Evolutionary conservation across 805 yeast species (phyloP), one percentile per base, ranked within the genome.

Genomic region (Yarrowia phangngaensis): DNA sequence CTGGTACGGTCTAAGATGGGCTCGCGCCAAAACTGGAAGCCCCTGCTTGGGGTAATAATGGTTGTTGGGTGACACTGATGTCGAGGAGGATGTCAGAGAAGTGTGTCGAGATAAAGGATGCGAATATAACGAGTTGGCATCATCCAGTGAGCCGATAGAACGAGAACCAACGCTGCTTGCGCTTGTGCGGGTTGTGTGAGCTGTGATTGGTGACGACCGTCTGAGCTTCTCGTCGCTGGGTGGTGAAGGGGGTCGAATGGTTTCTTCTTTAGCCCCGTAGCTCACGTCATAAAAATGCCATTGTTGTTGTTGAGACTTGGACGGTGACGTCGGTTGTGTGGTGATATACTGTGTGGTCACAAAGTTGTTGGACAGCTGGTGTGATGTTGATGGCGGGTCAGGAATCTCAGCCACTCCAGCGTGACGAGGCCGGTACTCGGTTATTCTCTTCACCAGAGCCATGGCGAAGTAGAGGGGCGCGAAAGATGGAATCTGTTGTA

Each of bases 371-470:
- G 45, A 38, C 9, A 38, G 27, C 32, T 27, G 31, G 17, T 38
- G 31, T 19, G 45, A 38, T 3, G 45, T 38, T 7, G 45, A 38
- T 4, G 45, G 45, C 19, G 45, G 45, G 24, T 38, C 45, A 2
- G 45, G 45, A 8, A 38, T 38, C 32, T 38, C 45, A 3, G 45
- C 45, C 32, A 38, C 45, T 3, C 32, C 45, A 13, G 45, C 45
- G 32, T 38, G 45, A 9, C 45, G 45, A 7, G 45, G 45, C 13
- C 45, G 32, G 45, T 38, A 38, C 32, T 38, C 45, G 23, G 45
- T 27, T 38, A 38, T 38, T 38, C 45, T 31, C 27, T 38, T 26
- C 22, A 38, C 45, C 32, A 38, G 45, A 12, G 45, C 45, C 45
- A 38, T 38, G n/a, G n/a, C n/a, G n/a, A n/a, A n/a, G n/a, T n/a